A percentile compares a stretch with the other conserved stretches of the same genome.
These are phyloP conservation scores for Capsella rubella DNA, from an alignment of 441 rosid genomes.

Conservation along the genomic window DNA sequence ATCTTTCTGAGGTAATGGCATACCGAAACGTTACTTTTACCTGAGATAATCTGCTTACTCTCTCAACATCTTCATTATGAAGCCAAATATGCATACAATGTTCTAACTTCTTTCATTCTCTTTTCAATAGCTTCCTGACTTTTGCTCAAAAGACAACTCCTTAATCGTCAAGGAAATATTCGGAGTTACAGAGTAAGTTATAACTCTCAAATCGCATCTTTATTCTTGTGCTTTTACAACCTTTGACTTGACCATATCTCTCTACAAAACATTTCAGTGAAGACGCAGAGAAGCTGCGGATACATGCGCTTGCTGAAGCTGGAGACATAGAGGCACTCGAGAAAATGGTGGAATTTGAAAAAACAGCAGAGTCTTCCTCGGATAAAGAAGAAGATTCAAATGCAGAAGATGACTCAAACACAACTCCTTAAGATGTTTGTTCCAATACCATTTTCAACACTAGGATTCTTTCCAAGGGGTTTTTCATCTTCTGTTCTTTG, in stretches of 20 bases:
- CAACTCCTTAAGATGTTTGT: slow-evolving; percentile 14
- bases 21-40: not conserved
- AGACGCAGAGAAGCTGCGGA: slow-evolving; percentile 77
- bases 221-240: slow-evolving; percentile 21
- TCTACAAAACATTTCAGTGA: slow-evolving; percentile 57
- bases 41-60: not conserved
- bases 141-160: slow-evolving; percentile 80
- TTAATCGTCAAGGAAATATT: slow-evolving; percentile 88
- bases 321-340: slow-evolving; percentile 87
- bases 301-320: slow-evolving; percentile 79
- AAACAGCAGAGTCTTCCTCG: slow-evolving; percentile 59
- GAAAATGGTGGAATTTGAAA: slow-evolving; percentile 82
- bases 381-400: slow-evolving; percentile 57
- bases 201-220: slow-evolving; percentile 3
- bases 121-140: slow-evolving; percentile 80
- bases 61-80: not conserved
- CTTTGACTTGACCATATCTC: not conserved
- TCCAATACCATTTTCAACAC: slow-evolving; percentile 3
- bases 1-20: slow-evolving; percentile 76
- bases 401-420: slow-evolving; percentile 32
- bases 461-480: slow-evolving; percentile 8
- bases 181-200: slow-evolving; percentile 87
- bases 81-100: not conserved
- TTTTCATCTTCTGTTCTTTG: slow-evolving; percentile 9
- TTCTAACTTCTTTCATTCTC: slow-evolving; percentile 21